phyloP scores from a whole-genome alignment of 768 basidiomycete genomes.

The Leccinum ochraceum region DNA sequence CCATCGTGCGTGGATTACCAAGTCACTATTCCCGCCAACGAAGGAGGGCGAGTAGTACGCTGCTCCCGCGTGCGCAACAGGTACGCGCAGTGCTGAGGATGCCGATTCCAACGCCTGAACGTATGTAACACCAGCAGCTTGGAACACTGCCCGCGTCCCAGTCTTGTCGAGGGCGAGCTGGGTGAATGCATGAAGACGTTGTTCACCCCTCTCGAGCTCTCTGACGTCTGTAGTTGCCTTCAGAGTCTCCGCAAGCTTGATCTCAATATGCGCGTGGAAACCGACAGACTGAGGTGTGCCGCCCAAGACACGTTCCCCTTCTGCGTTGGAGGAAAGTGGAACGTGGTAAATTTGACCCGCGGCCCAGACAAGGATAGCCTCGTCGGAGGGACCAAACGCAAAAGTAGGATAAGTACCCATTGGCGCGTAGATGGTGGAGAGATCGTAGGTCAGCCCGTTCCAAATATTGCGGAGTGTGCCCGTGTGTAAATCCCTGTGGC shows the following conservation, averaged over 20 bases:
- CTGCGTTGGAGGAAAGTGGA: conserved; percentile 41
- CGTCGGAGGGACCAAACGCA: conserved; percentile 45
- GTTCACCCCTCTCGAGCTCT: conserved; percentile 52
- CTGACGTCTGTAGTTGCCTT: conserved; percentile 50
- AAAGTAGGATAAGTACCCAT: conserved; percentile 83
- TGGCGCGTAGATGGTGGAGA: conserved; percentile 62
- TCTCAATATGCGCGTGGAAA: conserved; percentile 65
- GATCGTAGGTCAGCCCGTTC: conserved; percentile 74
- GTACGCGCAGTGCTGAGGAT: conserved; percentile 40
- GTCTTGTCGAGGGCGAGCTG: conserved; percentile 55
- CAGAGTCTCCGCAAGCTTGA: conserved; percentile 63
- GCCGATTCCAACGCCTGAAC: conserved; percentile 26
- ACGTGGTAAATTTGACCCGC: conserved; percentile 67
- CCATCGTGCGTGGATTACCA: conserved; percentile 70
- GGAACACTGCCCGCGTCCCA: conserved; percentile 58
- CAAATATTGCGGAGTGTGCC: conserved; percentile 66
- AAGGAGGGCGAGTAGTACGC: conserved; percentile 73
- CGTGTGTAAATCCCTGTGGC: conserved; percentile 58
- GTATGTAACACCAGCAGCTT: conserved; percentile 56
- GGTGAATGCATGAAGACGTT: conserved; percentile 62
- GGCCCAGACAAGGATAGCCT: conserved; percentile 66
- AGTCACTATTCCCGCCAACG: conserved; percentile 36
- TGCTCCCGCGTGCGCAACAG: conserved; percentile 46
- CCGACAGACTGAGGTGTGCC: conserved; percentile 49
- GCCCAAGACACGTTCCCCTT: conserved; percentile 49